Conservation (phyloP, 306 rosid species). For the Pachyrhizus erosus region DNA sequence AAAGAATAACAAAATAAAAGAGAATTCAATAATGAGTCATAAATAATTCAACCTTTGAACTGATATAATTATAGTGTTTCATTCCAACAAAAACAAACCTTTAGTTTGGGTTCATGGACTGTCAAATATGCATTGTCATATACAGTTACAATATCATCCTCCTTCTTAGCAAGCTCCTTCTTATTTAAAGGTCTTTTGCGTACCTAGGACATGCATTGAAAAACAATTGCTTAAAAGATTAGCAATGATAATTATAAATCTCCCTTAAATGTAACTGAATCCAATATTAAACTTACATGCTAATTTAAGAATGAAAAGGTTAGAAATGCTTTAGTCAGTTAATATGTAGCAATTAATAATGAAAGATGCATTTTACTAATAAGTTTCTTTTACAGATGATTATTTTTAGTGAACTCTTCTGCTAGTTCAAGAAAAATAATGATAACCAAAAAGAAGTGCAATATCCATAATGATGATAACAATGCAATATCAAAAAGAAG, state of each 20-base stretch:
- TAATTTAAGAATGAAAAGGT: neutral
- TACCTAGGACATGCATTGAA: conserved; percentile 63
- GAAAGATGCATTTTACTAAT: conserved; percentile 26
- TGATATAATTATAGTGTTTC: conserved; percentile 29
- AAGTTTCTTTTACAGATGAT: conserved; percentile 30
- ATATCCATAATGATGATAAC: no score
- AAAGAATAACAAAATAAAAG: conserved; percentile 8
- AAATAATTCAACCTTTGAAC: conserved; percentile 37
- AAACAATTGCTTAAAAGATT: conserved; percentile 3
- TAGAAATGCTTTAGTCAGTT: conserved; percentile 15
- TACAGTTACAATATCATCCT: conserved; percentile 89
- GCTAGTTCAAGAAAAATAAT: neutral
- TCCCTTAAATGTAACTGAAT: conserved; percentile 11
- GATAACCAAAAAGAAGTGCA: conserved; percentile 3
- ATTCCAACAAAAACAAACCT: conserved; percentile 59
- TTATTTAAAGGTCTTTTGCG: conserved; percentile 96
- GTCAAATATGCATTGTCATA: conserved; percentile 70
- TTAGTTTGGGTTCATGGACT: conserved; percentile 91
- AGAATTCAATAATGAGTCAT: conserved; percentile 21
- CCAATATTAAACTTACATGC: conserved; percentile 13
- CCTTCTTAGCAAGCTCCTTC: conserved; percentile 94
- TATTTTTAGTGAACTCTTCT: conserved; percentile 5
- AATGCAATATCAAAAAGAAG: no score
- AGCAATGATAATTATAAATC: conserved; percentile 20
- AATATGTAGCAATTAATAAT: neutral